Percentiles rank a stretch among this genome's conserved stretches.
Evolutionary conservation across 1,139 yeast genomes (phyloP).

Genomic region (Pichia sp.): DNA sequence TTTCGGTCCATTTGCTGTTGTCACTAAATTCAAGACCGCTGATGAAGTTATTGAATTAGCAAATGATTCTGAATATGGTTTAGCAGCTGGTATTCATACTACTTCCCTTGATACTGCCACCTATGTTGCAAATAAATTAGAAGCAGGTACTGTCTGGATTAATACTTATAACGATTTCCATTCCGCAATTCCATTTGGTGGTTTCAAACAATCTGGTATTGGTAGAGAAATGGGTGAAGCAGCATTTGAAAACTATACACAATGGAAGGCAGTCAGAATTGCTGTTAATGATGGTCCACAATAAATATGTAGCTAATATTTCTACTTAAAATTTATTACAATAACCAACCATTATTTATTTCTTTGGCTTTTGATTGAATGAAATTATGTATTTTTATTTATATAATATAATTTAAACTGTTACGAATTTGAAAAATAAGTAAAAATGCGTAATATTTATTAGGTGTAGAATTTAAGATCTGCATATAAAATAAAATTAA

Average conservation of each 20-base stretch:
- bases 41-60: slow-evolving; percentile 62
- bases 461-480: no score
- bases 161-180: slow-evolving; percentile 74
- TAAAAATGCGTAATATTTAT: no score
- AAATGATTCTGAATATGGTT: slow-evolving; percentile 66
- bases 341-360: background rate
- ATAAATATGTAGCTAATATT: slow-evolving; percentile 8
- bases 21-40: slow-evolving; percentile 54
- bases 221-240: slow-evolving; percentile 79
- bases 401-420: no score
- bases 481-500: no score
- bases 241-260: slow-evolving; percentile 66
- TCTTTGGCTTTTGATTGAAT: background rate
- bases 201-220: slow-evolving; percentile 69
- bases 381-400: background rate
- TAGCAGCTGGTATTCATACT: slow-evolving; percentile 77
- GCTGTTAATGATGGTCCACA: slow-evolving; percentile 20
- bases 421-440: no score
- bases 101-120: slow-evolving; percentile 45
- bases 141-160: slow-evolving; percentile 72
- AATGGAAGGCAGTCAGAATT: slow-evolving; percentile 65
- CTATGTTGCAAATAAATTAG: slow-evolving; percentile 52
- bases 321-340: no score
- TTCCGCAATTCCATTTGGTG: slow-evolving; percentile 70
- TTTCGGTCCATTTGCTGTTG: slow-evolving; percentile 69